Base-by-base conservation (phyloP, 495 filamentous ascomycete species). In the Pyrenula massariospora region DNA sequence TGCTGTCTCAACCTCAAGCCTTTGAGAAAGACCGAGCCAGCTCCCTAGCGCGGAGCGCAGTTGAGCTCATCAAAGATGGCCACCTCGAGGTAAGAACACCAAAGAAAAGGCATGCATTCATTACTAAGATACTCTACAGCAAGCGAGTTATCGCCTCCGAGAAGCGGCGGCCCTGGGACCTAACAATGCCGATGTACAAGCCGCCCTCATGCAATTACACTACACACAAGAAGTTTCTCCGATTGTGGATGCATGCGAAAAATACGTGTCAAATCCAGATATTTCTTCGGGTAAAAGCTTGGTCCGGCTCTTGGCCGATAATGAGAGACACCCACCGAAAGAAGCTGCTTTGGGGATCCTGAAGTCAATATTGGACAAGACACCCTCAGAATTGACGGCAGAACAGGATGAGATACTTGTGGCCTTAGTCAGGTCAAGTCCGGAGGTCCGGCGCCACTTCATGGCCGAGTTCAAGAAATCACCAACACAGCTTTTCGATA, bases 101-200 rank as follows among this genome's bases (percentile, higher is more conserved):
- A 52, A 42, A 2, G 2, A 10, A 3, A 52, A 24, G n/a, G 1
- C 49, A 22, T 55, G 47, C 25, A 25, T 25, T 50, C 25, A 22
- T 47, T 2, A 36, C 24, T 58, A 53, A 60, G 57, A 54, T 56
- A 24, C 61, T 25, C 54, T 54, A 54, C 60, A 84, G 81, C 78
- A 77, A 51, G 81, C 78, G 23, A 74, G 77, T 42, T 73, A 80
- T 54, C 77, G 77, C 53, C 71, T 87, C 49, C 75, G 80, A 67
- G 80, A 86, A 71, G 84, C 84, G 22, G 72, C 78, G 55, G 76
- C 76, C n/a, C 70, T 87, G 51, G 78, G 79, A 15, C 79, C 82
- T 22, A 72, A 82, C 1, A 76, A 84, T 61, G 54, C 68, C 21
- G 57, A 73, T 57, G 75, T 85, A 55, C 77, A 77, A 68, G 70